These are phyloP conservation scores for Salix exigua DNA, from an alignment of 345 rosid genomes.

Conservation along the genomic window DNA sequence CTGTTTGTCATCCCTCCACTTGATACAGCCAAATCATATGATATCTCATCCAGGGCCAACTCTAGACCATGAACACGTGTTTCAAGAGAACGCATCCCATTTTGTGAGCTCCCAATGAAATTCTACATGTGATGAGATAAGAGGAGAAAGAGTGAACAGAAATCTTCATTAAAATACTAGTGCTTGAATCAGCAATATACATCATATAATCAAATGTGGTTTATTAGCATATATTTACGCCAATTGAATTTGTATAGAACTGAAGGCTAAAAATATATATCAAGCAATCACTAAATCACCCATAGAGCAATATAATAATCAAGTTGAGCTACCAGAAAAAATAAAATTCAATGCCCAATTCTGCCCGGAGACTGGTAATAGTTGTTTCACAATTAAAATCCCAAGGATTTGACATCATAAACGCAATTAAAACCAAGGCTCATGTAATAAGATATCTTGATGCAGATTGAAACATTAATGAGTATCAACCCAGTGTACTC, in stretches of 20 bases:
- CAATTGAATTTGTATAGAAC: neutral
- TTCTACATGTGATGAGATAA: conserved; percentile 37
- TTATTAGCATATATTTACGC: neutral
- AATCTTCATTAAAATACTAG: conserved; percentile 5
- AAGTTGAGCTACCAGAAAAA: neutral
- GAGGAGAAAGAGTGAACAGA: conserved; percentile 4
- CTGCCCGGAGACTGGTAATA: neutral
- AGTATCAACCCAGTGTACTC: neutral
- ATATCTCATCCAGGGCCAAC: conserved; percentile 84
- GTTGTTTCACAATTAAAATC: neutral
- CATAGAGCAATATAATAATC: neutral
- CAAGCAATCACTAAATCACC: too few relatives aligned
- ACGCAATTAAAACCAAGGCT: neutral
- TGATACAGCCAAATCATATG: conserved; percentile 77
- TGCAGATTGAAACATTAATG: neutral
- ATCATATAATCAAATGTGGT: neutral
- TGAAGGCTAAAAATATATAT: too few relatives aligned
- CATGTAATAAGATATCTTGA: neutral
- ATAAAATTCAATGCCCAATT: neutral
- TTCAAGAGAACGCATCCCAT: conserved; percentile 78
- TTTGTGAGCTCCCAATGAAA: conserved; percentile 79
- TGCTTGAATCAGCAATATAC: neutral
- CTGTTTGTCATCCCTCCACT: conserved; percentile 65
- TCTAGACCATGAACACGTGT: conserved; percentile 86
- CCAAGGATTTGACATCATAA: neutral